Percentiles rank a stretch among this genome's conserved stretches.
Evolutionary conservation across 75 land plant genomes (phyloP).

Genomic region (Larix kaempferi): DNA sequence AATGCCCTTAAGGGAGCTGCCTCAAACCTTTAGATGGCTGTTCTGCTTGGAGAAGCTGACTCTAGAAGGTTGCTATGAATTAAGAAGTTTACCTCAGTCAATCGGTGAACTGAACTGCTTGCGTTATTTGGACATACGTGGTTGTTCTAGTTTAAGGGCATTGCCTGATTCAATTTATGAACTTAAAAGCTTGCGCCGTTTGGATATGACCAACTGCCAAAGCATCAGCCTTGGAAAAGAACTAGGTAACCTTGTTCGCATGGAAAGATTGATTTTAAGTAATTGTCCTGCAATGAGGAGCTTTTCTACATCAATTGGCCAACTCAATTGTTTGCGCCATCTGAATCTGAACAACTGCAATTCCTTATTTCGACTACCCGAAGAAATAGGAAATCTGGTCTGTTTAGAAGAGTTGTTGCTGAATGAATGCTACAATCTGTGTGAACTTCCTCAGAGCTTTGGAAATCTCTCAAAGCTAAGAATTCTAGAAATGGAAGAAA

Average conservation of each 20-base stretch:
- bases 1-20: neutral
- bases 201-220: conserved; percentile 5
- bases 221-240: neutral
- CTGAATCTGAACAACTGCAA: neutral
- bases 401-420: conserved; percentile 4
- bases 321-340: neutral
- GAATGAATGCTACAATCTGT: conserved; percentile 9
- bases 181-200: neutral
- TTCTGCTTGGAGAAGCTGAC: conserved; percentile 2
- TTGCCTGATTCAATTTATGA: conserved; percentile 8
- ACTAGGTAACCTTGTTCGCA: neutral
- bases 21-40: neutral
- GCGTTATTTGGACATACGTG: neutral
- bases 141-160: neutral
- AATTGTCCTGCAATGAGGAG: neutral
- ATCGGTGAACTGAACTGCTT: conserved; percentile 1
- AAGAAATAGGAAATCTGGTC: conserved; percentile 5
- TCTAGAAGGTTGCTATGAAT: neutral
- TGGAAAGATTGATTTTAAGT: conserved; percentile 6
- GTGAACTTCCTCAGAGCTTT: conserved; percentile 3
- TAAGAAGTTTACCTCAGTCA: neutral
- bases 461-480: neutral
- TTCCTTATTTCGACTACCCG: conserved; percentile 5
- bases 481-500: conserved; percentile 11
- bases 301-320: conserved; percentile 6